Evolutionary conservation across 1,284 basidiomycete species (phyloP), one percentile per base, ranked within the genome.

Genomic region (Apiotrichum akiyoshidainum): DNA sequence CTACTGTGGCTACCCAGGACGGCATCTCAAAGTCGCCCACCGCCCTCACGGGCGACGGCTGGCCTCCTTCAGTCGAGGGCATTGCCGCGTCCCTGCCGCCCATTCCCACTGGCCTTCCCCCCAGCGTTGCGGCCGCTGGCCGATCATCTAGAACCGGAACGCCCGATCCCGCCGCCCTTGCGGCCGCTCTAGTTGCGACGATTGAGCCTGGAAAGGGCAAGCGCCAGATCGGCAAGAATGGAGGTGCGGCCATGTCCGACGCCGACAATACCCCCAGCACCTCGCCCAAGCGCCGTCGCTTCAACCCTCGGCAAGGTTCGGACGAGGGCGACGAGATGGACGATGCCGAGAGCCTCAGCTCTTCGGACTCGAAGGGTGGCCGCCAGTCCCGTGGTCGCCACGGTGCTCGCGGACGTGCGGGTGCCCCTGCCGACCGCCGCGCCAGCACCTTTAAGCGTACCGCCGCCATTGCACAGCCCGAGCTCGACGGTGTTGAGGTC

Each of bases 401-500:
- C 34, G 44, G 44, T 4, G 46, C 52, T 16, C 52, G 57, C 13
- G 57, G 57, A 4, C 46, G 42, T 4, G 48, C 52, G 1, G 42
- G 57, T n/a, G 46, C 57, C 19, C 4, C 48, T 12, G 12, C 37
- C 34, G 48, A 54, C 44, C 41, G 52, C 52, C 52, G 53, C 48
- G 39, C 57, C 13, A 46, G n/a, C 17, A 26, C 47, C 11, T 26
- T 35, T 40, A 50, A 46, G 48, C 52, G 46, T 13, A 53, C 44
- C 9, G 5, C 41, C 16, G 31, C 33, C 10, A 16, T 60, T 5
- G 39, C 54, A 4, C 52, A 60, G 40, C 61, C 58, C 1, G 56
- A 63, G 21, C 58, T 72, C 11, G 62, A 65, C n/a, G 69, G 63
- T 39, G 61, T 68, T 7, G 57, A 67, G 46, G 65, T 60, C 4